These are phyloP conservation scores for Talaromyces islandicus DNA, from an alignment of 2,329 filamentous ascomycete genomes.

Conservation along the genomic window DNA sequence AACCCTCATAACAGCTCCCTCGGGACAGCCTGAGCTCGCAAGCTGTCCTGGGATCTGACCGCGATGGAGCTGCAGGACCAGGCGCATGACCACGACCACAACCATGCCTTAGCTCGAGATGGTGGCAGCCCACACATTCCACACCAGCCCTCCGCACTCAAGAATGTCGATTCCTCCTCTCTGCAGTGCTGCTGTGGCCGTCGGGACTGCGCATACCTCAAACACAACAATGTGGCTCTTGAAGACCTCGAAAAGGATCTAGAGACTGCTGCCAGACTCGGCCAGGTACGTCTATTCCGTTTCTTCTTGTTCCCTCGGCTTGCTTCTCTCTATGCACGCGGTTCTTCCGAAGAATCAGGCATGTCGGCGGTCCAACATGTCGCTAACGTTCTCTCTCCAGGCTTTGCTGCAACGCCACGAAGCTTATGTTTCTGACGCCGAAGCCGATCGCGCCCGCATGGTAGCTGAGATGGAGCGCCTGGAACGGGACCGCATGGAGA, in stretches of 20 bases:
- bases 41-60: neutral
- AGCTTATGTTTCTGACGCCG: slow-evolving; percentile 86
- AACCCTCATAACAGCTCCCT: neutral
- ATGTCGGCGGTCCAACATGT: neutral
- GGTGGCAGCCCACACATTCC: neutral
- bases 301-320: slow-evolving; percentile 15
- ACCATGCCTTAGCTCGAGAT: neutral
- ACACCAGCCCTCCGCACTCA: slow-evolving; percentile 26
- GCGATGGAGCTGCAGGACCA: neutral
- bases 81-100: neutral
- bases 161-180: slow-evolving; percentile 17
- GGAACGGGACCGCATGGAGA: slow-evolving; percentile 64
- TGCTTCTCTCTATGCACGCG: slow-evolving; percentile 9
- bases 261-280: slow-evolving; percentile 75
- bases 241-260: slow-evolving; percentile 83
- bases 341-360: neutral
- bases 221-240: slow-evolving; percentile 71
- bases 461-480: slow-evolving; percentile 67
- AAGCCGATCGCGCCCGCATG: slow-evolving; percentile 73
- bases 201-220: slow-evolving; percentile 69
- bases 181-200: slow-evolving; percentile 77
- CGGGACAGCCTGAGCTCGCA: neutral
- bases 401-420: slow-evolving; percentile 88
- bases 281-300: slow-evolving; percentile 66
- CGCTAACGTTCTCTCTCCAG: slow-evolving; percentile 71